Evolutionary conservation across 2,329 filamentous ascomycete genomes (phyloP), one percentile per base, ranked within the genome.

Genomic region (Beauveria varroae): DNA sequence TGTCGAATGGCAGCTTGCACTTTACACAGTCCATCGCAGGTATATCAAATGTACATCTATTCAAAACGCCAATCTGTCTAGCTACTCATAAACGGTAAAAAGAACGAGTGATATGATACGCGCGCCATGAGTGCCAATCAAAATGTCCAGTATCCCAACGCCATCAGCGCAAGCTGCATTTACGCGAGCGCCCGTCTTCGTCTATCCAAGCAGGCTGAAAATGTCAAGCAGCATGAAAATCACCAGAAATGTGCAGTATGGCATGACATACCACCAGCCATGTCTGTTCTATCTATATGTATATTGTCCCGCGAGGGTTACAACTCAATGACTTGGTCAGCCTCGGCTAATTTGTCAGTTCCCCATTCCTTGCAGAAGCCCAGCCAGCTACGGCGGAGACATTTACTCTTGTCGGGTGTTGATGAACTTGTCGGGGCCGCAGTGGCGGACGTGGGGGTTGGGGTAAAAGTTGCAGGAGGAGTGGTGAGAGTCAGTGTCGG

Each of bases 391-490:
- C 75, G 71, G 16, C 64, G 67, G 8, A 71, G 63, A 59, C 59
- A 61, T 34, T 56, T 61, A 22, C 50, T 43, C 51, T 56, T 43
- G 28, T 50, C 60, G 1, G 53, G 59, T 2, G 69, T 57, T 2
- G 72, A 68, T 3, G 72, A 68, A 65, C 3, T 68, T 2, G 72
- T 71, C 5, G 76, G 70, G 6, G 68, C 66, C n/a, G 68, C 64
- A 2, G 63, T 60, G 1, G 71, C 68, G 1, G 66, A 55, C 28
- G 68, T 67, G 24, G 70, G 70, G 3, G 75, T 72, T 60, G 68
- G 81, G 75, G 65, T 73, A 67, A 65, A 80, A 81, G 3, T 81
- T 78, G 73, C 76, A 80, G 69, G 82, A 79, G 47, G 73, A 64
- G 80, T 83, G 24, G 73, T 72, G 1, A 72, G 71, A 3, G 53